A percentile compares a stretch with the other conserved stretches of the same genome.
These are phyloP conservation scores for Pythium sukuiense DNA, from an alignment of 352 stramenopile species.

Conservation along the genomic window DNA sequence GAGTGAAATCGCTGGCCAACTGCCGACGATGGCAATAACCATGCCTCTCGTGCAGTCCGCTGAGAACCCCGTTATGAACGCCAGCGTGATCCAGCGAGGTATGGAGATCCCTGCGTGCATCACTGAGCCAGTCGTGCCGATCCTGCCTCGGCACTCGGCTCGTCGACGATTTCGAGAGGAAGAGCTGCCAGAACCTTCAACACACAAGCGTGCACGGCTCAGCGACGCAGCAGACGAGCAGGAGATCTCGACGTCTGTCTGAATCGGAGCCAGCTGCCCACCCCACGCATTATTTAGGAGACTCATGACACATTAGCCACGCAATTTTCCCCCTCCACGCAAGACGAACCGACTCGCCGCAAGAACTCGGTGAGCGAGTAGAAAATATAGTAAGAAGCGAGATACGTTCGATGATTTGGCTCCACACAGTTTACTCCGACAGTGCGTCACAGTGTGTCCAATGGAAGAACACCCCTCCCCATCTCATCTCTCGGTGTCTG, in stretches of 20 bases:
- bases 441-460: conserved; percentile 9
- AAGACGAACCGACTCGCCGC: not conserved
- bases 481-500: not conserved
- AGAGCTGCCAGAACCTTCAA: conserved; percentile 22
- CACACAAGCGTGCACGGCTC: conserved; percentile 66
- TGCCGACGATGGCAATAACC: conserved; percentile 38
- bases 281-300: conserved; percentile 27
- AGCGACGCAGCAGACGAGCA: conserved; percentile 51
- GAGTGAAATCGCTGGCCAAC: conserved; percentile 11
- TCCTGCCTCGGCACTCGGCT: conserved; percentile 68
- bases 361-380: conserved; percentile 16
- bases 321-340: conserved; percentile 19
- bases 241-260: conserved; percentile 55
- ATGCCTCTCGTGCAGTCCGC: conserved; percentile 52
- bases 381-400: conserved; percentile 10
- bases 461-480: conserved; percentile 1
- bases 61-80: conserved; percentile 74
- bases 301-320: conserved; percentile 28
- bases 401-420: conserved; percentile 4
- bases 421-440: conserved; percentile 9
- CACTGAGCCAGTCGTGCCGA: conserved; percentile 63
- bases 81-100: conserved; percentile 67
- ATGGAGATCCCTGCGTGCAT: conserved; percentile 49
- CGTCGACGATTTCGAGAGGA: conserved; percentile 59
- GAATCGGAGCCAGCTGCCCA: too few relatives aligned